Percentiles rank a stretch among this genome's conserved stretches.
phyloP scores from a whole-genome alignment of 768 basidiomycete genomes.

The Strobilomyces confusus region DNA sequence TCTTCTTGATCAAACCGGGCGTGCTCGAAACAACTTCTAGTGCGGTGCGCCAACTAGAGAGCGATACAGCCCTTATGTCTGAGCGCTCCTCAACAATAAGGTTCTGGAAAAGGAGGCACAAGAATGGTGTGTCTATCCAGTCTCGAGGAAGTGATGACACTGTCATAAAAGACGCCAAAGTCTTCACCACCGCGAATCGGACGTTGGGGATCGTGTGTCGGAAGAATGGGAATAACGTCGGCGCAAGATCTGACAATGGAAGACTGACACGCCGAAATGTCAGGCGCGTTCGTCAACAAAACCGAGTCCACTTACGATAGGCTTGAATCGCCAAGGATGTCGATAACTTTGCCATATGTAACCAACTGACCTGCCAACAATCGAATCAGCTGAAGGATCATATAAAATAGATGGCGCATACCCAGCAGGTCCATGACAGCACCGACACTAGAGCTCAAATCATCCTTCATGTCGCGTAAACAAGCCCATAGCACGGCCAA shows the following conservation, averaged over 20 bases:
- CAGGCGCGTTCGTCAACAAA: neutral
- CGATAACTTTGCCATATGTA: slow-evolving; percentile 71
- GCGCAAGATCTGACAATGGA: slow-evolving; percentile 77
- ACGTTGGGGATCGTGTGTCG: slow-evolving; percentile 95
- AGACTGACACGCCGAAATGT: slow-evolving; percentile 41
- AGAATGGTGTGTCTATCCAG: slow-evolving; percentile 76
- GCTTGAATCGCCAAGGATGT: slow-evolving; percentile 63
- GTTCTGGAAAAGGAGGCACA: slow-evolving; percentile 90
- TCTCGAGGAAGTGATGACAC: slow-evolving; percentile 68
- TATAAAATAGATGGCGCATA: slow-evolving; percentile 30
- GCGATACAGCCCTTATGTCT: slow-evolving; percentile 75
- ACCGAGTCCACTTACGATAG: slow-evolving; percentile 55
- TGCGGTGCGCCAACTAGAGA: slow-evolving; percentile 71
- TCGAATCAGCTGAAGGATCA: slow-evolving; percentile 5
- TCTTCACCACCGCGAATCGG: slow-evolving; percentile 87
- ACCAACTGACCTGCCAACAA: slow-evolving; percentile 68
- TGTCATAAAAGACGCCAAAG: slow-evolving; percentile 80
- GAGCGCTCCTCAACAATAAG: slow-evolving; percentile 84
- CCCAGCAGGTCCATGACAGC: slow-evolving; percentile 98
- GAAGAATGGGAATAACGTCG: slow-evolving; percentile 92
- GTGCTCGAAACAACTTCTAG: slow-evolving; percentile 49
- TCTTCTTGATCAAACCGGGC: slow-evolving; percentile 46
- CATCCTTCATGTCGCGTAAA: slow-evolving; percentile 90
- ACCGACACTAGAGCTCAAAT: slow-evolving; percentile 92
- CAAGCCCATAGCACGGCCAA: slow-evolving; percentile 89